Percentiles rank a stretch among this genome's conserved stretches.
Conservation (phyloP, 2,329 filamentous ascomycete species). For the Phoma sp. region DNA sequence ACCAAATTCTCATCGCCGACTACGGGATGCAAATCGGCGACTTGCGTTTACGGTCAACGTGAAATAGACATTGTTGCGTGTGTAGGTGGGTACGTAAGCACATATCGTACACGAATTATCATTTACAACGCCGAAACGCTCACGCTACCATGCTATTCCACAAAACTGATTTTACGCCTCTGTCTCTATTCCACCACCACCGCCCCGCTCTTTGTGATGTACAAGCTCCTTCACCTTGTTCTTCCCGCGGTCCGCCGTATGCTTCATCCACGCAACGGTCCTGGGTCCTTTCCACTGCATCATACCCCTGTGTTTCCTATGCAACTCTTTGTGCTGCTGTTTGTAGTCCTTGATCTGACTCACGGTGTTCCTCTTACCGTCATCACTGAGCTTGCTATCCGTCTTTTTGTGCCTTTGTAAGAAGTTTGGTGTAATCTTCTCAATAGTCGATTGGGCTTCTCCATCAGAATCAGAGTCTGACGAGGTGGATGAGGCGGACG, state of each 20-base stretch:
- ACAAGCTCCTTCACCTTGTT: slow-evolving; percentile 56
- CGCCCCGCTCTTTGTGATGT: slow-evolving; percentile 61
- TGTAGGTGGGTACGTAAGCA: neutral
- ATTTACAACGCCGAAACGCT: slow-evolving; percentile 4
- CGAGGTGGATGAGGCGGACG: slow-evolving; percentile 36
- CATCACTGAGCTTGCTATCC: slow-evolving; percentile 32
- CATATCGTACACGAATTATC: too few relatives aligned
- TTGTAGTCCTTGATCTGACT: slow-evolving; percentile 64
- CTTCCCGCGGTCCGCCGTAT: slow-evolving; percentile 61
- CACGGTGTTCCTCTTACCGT: slow-evolving; percentile 54
- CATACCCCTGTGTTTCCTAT: slow-evolving; percentile 66
- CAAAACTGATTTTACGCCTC: slow-evolving; percentile 62
- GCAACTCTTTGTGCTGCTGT: slow-evolving; percentile 35
- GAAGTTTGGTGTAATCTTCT: slow-evolving; percentile 34
- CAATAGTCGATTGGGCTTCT: slow-evolving; percentile 19
- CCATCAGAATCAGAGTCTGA: slow-evolving; percentile 29
- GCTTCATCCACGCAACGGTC: slow-evolving; percentile 64
- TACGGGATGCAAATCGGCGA: too few relatives aligned
- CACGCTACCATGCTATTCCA: neutral
- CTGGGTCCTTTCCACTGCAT: slow-evolving; percentile 75
- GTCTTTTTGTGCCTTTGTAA: slow-evolving; percentile 31
- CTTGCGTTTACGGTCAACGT: too few relatives aligned
- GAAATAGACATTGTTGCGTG: neutral
- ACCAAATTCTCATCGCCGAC: too few relatives aligned
- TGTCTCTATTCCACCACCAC: slow-evolving; percentile 68